A percentile compares a stretch with the other conserved stretches of the same genome.
Evolutionary conservation across 371 early-diverging fungal species (phyloP).

Genomic region (Dentiscutata heterogama): DNA sequence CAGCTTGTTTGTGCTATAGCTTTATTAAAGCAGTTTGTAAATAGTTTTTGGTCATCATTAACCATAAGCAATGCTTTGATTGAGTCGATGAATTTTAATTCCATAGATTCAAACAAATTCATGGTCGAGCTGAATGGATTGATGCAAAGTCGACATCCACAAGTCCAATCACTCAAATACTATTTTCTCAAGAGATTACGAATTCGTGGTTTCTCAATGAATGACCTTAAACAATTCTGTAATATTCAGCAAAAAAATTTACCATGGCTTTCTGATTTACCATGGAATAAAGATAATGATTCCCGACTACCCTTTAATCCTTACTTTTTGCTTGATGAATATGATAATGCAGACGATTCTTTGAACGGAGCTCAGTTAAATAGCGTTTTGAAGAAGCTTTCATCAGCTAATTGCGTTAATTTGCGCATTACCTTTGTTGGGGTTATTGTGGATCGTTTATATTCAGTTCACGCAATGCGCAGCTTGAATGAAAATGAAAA

Average conservation of each 20-base stretch:
- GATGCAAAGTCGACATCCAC: neutral
- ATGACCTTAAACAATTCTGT: constrained; percentile 34
- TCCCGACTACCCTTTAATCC: constrained; percentile 44
- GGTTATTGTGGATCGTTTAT: neutral
- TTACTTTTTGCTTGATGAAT: neutral
- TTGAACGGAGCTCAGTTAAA: constrained; percentile 28
- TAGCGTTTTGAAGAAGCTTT: neutral
- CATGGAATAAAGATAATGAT: neutral
- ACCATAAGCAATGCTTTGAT: neutral
- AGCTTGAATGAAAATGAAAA: constrained; percentile 4
- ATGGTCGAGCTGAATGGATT: neutral
- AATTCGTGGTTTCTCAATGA: constrained; percentile 5
- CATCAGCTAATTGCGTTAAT: neutral
- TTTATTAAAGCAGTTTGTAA: constrained; percentile 34
- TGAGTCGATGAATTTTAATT: neutral
- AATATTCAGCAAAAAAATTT: neutral
- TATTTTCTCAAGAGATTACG: constrained; percentile 42
- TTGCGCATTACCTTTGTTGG: constrained; percentile 36
- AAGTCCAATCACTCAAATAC: constrained; percentile 23
- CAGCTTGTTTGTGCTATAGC: constrained; percentile 38
- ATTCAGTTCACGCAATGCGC: constrained; percentile 13
- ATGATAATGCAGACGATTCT: constrained; percentile 18
- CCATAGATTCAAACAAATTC: neutral
- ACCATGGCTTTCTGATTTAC: constrained; percentile 38
- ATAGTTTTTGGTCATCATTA: neutral